Evolutionary conservation across 352 stramenopile genomes (phyloP).

Genomic region (Phytophthora litchii): DNA sequence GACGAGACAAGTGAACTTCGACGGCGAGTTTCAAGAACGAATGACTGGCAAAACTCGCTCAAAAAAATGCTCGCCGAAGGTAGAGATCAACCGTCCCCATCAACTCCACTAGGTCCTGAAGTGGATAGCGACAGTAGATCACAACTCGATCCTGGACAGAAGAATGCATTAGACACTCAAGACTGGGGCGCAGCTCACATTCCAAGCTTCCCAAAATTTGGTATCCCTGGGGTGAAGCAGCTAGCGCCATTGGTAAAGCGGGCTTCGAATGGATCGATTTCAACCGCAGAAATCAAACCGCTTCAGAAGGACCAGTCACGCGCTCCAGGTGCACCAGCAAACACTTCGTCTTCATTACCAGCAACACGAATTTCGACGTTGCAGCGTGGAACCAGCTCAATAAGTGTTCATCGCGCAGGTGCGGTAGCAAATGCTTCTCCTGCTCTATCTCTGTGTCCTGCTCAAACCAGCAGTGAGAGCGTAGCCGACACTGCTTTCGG

Average conservation of each 20-base stretch:
- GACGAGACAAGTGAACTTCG: slow-evolving; percentile 11
- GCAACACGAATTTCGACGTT: slow-evolving; percentile 7
- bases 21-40: slow-evolving; percentile 18
- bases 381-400: slow-evolving; percentile 23
- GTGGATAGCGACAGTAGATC: slow-evolving; percentile 7
- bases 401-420: slow-evolving; percentile 9
- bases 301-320: slow-evolving; percentile 18
- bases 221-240: slow-evolving; percentile 54
- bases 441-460: slow-evolving; percentile 15
- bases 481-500: slow-evolving; percentile 50
- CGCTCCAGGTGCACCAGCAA: slow-evolving; percentile 1
- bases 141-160: slow-evolving; percentile 3
- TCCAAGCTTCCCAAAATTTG: slow-evolving; percentile 59
- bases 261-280: slow-evolving; percentile 23
- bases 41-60: slow-evolving; percentile 61
- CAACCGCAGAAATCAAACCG: slow-evolving; percentile 5
- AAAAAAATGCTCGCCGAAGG: slow-evolving; percentile 64
- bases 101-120: slow-evolving; percentile 6
- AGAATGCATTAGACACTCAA: slow-evolving; percentile 5
- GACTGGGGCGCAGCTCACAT: slow-evolving; percentile 18
- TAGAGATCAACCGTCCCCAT: slow-evolving; percentile 19
- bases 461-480: slow-evolving; percentile 3
- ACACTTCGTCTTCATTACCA: neutral
- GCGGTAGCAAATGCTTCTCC: neutral
- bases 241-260: slow-evolving; percentile 39